These are phyloP conservation scores for Penicillium sp. DNA, from an alignment of 2,329 filamentous ascomycete genomes.

Conservation along the genomic window DNA sequence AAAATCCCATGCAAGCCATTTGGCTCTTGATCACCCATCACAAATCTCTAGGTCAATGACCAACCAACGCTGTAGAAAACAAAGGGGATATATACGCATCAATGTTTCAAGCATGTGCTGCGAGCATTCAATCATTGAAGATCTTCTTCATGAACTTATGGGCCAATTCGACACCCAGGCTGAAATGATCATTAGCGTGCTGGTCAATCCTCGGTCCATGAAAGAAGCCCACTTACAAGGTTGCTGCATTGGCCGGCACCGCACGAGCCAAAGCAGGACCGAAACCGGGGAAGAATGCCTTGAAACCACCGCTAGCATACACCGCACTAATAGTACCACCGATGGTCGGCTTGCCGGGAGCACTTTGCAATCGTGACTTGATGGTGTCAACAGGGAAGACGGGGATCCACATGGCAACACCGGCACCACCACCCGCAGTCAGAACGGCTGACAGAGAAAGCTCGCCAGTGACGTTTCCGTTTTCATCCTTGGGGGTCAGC, in stretches of 20 bases:
- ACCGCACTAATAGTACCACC: conserved; percentile 72
- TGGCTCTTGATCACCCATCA: too few species aligned
- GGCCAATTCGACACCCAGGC: conserved; percentile 47
- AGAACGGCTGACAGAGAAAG: conserved; percentile 78
- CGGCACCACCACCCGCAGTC: conserved; percentile 79
- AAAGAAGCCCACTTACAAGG: conserved; percentile 54
- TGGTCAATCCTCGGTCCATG: not conserved
- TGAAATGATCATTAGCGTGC: conserved; percentile 17
- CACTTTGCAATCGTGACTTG: conserved; percentile 89
- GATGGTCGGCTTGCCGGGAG: conserved; percentile 76
- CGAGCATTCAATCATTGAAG: conserved; percentile 27
- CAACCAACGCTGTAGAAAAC: conserved; percentile 6
- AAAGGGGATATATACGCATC: conserved; percentile 7
- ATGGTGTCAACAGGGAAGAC: conserved; percentile 97
- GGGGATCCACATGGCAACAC: conserved; percentile 98
- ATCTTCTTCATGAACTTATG: conserved; percentile 48
- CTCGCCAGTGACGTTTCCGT: conserved; percentile 67
- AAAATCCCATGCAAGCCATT: too few species aligned
- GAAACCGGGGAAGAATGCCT: conserved; percentile 95
- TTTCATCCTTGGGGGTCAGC: conserved; percentile 74
- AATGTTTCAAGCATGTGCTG: not conserved
- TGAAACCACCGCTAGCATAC: conserved; percentile 75
- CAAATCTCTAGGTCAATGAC: too few species aligned
- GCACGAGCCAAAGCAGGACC: conserved; percentile 87
- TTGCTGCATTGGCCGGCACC: conserved; percentile 92